Percentiles rank a stretch among this genome's conserved stretches.
Conservation (phyloP, 441 rosid genomes). For the Breynia disticha region DNA sequence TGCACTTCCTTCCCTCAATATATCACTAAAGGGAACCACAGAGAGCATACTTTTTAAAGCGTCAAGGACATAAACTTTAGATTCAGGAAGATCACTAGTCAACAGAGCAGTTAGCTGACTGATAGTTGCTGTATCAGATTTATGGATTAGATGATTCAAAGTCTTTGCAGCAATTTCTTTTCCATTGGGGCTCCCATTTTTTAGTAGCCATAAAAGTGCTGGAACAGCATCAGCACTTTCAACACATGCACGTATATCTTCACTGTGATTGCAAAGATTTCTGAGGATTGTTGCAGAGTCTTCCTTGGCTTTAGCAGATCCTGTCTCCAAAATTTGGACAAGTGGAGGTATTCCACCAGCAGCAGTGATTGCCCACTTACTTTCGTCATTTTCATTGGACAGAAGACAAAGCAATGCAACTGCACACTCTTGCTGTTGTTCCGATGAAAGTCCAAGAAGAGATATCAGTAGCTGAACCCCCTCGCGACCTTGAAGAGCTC, state of each 20-base stretch:
- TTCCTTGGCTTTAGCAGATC: conserved; percentile 97
- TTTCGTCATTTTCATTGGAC: conserved; percentile 95
- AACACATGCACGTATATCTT: conserved; percentile 99
- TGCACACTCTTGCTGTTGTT: conserved; percentile 99
- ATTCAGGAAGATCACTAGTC: conserved; percentile 95
- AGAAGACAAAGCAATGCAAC: conserved; percentile 94
- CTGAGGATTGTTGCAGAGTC: conserved; percentile 95
- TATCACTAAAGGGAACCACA: conserved; percentile 70
- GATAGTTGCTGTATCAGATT: conserved; percentile 97
- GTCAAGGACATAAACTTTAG: conserved; percentile 89
- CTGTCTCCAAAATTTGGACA: conserved; percentile 96
- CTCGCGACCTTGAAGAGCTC: conserved; percentile 96
- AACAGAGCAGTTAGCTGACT: conserved; percentile 95
- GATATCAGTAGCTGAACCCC: conserved; percentile 96
- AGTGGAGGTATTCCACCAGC: conserved; percentile 99
- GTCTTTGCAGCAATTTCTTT: conserved; percentile 99
- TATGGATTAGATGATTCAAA: conserved; percentile 87
- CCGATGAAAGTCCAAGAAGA: conserved; percentile 98
- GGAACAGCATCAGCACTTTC: conserved; percentile 99
- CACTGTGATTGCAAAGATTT: conserved; percentile 98
- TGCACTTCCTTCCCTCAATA: conserved; percentile 92
- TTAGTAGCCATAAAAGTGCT: conserved; percentile 94
- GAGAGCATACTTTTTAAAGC: conserved; percentile 94
- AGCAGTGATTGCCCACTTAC: conserved; percentile 99
- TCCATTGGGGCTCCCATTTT: conserved; percentile 95